Base-by-base conservation (phyloP, 1,139 yeast species). In the Groenewaldozyma auringiensis region DNA sequence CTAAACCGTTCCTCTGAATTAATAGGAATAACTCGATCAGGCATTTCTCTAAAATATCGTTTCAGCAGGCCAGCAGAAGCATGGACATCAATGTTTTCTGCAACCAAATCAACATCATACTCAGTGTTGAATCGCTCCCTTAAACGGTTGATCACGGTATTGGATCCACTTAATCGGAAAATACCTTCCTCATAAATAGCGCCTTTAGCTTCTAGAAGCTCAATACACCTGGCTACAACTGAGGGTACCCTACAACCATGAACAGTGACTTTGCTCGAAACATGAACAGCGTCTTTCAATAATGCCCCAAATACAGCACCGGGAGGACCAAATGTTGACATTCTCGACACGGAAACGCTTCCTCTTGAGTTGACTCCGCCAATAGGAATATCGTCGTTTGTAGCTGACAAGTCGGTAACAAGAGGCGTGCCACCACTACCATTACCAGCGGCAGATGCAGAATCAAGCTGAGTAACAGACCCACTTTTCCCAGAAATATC, bases 171-270 rank as follows among this genome's bases (percentile, higher is more conserved):
- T 47, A 89, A 69, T 52, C 98, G 72, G 67, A 92, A 92, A 1
- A 92, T 77, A 2, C 98, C 98, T 60, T 89, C 96, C 62, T 87
- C 95, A 52, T 76, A 77, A 17, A 83, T 70, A 0, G 95, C 96
- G 9, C 84, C 80, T 20, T 81, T 75, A 41, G 71, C 74, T 45
- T 76, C 73, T 42, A 92, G 69, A 55, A 75, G 83, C 49, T 80
- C 86, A 39, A 92, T 63, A 58, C 96, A 87, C 49, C 95, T 70
- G 58, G 68, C 83, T 20, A 87, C 76, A 9, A 92, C 78, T 40
- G 92, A 79, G 1, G 98, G 97, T 9, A 92, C 77, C 14, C 55
- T 57, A 20, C 60, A 56, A 4, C 60, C 65, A 31, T 59, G 55
- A 17, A 53, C 45, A 27, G 32, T 21, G 3, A 50, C 47, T 60